Percentiles rank a stretch among this genome's conserved stretches.
Conservation (phyloP, 495 filamentous ascomycete species). For the Immersiella caudata region DNA sequence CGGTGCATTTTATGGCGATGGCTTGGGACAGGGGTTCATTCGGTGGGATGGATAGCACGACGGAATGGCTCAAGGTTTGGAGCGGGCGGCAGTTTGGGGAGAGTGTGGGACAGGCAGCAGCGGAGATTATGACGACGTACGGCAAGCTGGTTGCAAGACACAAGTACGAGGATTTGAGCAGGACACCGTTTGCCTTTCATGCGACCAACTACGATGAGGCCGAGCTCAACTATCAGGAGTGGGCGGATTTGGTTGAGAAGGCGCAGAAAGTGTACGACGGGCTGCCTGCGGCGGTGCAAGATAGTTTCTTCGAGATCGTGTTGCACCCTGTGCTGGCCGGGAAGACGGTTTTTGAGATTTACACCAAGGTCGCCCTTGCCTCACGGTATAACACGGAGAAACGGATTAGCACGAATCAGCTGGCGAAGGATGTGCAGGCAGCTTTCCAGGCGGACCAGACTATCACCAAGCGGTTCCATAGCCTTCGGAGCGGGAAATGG, state of each 20-base stretch:
- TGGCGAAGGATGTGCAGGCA: conserved; percentile 53
- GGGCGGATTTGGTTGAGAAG: conserved; percentile 51
- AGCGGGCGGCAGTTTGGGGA: conserved; percentile 40
- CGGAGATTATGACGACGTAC: conserved; percentile 57
- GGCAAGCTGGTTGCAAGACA: conserved; percentile 57
- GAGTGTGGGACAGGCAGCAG: conserved; percentile 43
- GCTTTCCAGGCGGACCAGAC: conserved; percentile 58
- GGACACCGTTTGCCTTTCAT: conserved; percentile 58
- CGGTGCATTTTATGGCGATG: conserved; percentile 61
- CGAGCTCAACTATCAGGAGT: conserved; percentile 58
- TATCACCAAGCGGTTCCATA: conserved; percentile 59
- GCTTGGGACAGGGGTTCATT: conserved; percentile 59
- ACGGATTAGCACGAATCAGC: conserved; percentile 44
- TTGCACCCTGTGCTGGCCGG: conserved; percentile 62
- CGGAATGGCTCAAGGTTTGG: conserved; percentile 53
- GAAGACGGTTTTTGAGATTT: conserved; percentile 41
- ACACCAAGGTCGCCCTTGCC: conserved; percentile 36
- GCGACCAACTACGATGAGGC: conserved; percentile 66
- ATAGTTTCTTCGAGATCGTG: conserved; percentile 65
- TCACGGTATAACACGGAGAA: conserved; percentile 30
- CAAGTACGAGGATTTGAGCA: conserved; percentile 60
- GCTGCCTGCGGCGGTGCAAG: conserved; percentile 39
- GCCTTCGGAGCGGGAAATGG: conserved; percentile 63
- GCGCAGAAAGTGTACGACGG: conserved; percentile 54
- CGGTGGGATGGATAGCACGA: conserved; percentile 45